Evolutionary conservation across 768 basidiomycete species (phyloP), one percentile per base, ranked within the genome.

Genomic region (Pleurotus tuber-regium): DNA sequence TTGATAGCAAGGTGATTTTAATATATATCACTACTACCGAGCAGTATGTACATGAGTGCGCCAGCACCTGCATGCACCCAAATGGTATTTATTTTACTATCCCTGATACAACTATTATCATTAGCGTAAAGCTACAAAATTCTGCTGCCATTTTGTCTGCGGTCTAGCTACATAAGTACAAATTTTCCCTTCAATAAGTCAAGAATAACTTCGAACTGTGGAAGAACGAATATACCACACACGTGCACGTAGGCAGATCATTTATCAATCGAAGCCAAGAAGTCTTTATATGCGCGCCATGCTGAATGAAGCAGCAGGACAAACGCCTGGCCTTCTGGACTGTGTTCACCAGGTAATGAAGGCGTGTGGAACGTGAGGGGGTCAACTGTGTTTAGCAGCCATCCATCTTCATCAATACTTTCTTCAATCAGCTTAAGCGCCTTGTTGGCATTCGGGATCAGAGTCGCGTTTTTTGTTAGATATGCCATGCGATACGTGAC

Each of bases 261-360:
- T 21, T 48, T 29, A 7, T 18, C 31, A 18, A 48, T 29, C n/a
- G 46, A 48, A 21, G 29, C 16, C 40, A 24, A 52, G 42, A 51
- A 40, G 25, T 50, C 33, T 23, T 39, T 43, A 39, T 63, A 66
- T 29, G 61, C 56, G 26, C 54, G 50, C 59, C 63, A 63, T 4
- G 79, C 79, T 4, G 82, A 63, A 36, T 81, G 68, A 53, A 84
- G 66, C 30, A 83, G 61, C 6, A 83, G 61, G 21, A 82, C 76
- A 59, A 86, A 85, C 2, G 80, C 74, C 62, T 85, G 79, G 1
- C 76, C 81, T 62, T 85, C 83, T 4, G 84, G 80, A 57, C 76
- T 78, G 43, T 74, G 62, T 7, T 59, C 52, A 3, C 73, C 71
- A 19, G 65, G 59, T 4, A 56, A 31, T 6, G 66, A 67, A 16